These are phyloP conservation scores for Papiliotrema laurentii DNA, from an alignment of 1,284 basidiomycete species.

Conservation along the genomic window DNA sequence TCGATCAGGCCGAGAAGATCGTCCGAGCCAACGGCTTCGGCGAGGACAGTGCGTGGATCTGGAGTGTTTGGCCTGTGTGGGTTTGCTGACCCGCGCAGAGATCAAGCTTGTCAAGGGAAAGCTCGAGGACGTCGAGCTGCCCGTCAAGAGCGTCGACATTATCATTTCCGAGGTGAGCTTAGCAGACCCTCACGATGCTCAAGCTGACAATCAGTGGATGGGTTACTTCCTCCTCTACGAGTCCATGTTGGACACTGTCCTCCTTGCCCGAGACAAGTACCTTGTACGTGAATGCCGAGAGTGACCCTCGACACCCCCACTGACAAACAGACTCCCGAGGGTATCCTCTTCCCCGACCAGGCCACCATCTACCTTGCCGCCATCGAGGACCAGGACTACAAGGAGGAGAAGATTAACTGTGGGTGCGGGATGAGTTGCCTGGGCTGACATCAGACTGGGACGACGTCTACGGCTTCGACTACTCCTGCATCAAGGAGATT, in stretches of 20 bases:
- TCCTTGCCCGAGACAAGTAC: conserved; percentile 95
- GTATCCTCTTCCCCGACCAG: conserved; percentile 93
- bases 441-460: conserved; percentile 77
- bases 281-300: conserved; percentile 50
- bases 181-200: not conserved
- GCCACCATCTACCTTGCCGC: conserved; percentile 92
- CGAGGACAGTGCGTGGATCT: conserved; percentile 63
- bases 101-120: conserved; percentile 98
- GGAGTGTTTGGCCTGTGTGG: not conserved
- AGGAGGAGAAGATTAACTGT: conserved; percentile 99
- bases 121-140: conserved; percentile 84
- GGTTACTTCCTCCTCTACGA: conserved; percentile 72
- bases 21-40: conserved; percentile 94
- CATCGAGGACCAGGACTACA: conserved; percentile 99
- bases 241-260: conserved; percentile 98
- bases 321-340: conserved; percentile 60
- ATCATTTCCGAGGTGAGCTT: conserved; percentile 81
- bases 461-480: conserved; percentile 99
- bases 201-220: conserved; percentile 42
- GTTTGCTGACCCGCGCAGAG: conserved; percentile 51
- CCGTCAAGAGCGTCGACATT: conserved; percentile 88
- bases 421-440: conserved; percentile 39
- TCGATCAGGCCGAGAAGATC: conserved; percentile 97
- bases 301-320: not conserved
- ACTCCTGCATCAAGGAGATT: conserved; percentile 99